Evolutionary conservation across 225 moss, liverwort and hornwort genomes (phyloP).

Genomic region (Climacium dendroides): DNA sequence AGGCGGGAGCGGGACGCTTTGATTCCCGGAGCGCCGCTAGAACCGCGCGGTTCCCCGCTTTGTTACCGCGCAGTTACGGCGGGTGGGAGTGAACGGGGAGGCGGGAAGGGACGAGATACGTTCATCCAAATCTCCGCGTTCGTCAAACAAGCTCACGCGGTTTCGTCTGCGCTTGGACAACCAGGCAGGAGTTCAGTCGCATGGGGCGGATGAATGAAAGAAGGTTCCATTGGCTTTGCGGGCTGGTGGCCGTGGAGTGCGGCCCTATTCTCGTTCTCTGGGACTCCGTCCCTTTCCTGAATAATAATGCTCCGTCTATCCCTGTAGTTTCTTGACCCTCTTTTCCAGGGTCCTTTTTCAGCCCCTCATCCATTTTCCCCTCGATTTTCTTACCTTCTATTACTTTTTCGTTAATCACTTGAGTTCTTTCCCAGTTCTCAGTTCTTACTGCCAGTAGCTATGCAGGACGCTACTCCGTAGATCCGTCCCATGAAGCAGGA

Average conservation of each 20-base stretch:
- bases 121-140: slow-evolving; percentile 15
- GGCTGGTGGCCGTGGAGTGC: background rate
- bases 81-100: slow-evolving; percentile 3
- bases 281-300: background rate
- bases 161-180: background rate
- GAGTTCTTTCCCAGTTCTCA: background rate
- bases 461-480: too few relatives aligned
- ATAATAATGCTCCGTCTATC: background rate
- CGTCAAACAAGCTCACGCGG: slow-evolving; percentile 16
- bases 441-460: too few relatives aligned
- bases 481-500: too few relatives aligned
- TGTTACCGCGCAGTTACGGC: slow-evolving; percentile 42
- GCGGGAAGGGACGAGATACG: background rate
- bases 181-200: too few relatives aligned
- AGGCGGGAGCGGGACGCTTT: background rate
- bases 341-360: background rate
- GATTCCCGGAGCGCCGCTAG: slow-evolving; percentile 2
- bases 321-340: background rate
- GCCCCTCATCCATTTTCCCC: background rate
- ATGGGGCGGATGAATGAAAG: background rate
- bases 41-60: slow-evolving; percentile 27
- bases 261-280: background rate
- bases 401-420: too few relatives aligned
- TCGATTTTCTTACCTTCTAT: background rate
- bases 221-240: background rate